phyloP scores from a whole-genome alignment of 257 asterid genomes.

The Fraxinus americana region DNA sequence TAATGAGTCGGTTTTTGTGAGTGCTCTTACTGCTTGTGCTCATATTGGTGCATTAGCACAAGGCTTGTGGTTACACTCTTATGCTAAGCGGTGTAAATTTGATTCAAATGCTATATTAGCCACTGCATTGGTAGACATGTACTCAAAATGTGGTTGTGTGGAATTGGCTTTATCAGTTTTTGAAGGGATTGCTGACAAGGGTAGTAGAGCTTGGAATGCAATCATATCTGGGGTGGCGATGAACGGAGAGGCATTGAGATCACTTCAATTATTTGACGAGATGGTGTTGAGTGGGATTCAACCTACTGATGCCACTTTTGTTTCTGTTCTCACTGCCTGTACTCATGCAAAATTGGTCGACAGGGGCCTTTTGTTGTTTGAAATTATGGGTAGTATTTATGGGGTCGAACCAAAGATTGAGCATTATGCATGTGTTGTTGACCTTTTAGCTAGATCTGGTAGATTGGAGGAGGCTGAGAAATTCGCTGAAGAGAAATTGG shows the following conservation, averaged over 20 bases:
- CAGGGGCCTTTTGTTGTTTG: conserved; percentile 53
- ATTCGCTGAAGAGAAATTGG: conserved; percentile 48
- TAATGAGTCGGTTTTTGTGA: too few relatives aligned
- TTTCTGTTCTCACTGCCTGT: conserved; percentile 66
- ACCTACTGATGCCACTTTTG: conserved; percentile 70
- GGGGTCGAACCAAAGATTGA: conserved; percentile 52
- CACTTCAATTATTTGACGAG: conserved; percentile 50
- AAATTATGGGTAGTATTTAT: conserved; percentile 42
- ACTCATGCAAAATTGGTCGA: conserved; percentile 59
- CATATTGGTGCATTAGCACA: conserved; percentile 72
- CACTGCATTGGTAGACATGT: conserved; percentile 82
- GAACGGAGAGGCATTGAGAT: conserved; percentile 53
- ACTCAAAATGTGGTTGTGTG: conserved; percentile 68
- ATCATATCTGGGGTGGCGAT: conserved; percentile 69
- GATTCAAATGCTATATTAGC: conserved; percentile 50
- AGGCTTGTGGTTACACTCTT: conserved; percentile 72
- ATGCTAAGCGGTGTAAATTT: conserved; percentile 46
- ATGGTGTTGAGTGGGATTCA: conserved; percentile 52
- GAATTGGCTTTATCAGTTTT: conserved; percentile 57
- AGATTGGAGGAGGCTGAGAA: conserved; percentile 68
- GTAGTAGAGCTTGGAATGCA: conserved; percentile 73
- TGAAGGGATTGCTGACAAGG: conserved; percentile 45
- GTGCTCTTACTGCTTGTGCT: conserved; percentile 85
- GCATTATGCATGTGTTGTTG: conserved; percentile 78
- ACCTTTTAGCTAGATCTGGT: conserved; percentile 83